These are phyloP conservation scores for Sherardia arvensis DNA, from an alignment of 257 asterid species.

Conservation along the genomic window DNA sequence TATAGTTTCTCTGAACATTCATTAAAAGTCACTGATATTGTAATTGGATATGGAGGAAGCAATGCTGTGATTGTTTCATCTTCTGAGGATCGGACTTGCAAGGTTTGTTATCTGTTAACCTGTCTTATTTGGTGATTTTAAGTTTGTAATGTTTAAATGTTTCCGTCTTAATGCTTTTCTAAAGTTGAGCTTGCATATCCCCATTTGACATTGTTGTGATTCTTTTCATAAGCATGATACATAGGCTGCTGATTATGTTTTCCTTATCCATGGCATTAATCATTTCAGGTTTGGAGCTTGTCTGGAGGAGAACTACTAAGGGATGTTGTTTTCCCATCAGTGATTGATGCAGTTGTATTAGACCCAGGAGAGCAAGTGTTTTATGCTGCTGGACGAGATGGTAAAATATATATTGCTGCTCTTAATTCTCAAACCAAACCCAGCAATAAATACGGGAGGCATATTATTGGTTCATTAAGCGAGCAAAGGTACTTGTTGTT, in stretches of 20 bases:
- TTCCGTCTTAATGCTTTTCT: neutral
- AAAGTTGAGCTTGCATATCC: neutral
- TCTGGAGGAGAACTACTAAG: constrained; percentile 55
- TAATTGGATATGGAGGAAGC: constrained; percentile 63
- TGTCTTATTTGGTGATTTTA: neutral
- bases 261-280: constrained; percentile 1
- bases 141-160: neutral
- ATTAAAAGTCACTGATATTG: constrained; percentile 67
- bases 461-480: constrained; percentile 58
- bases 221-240: neutral
- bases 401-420: constrained; percentile 72
- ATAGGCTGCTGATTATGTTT: neutral
- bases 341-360: constrained; percentile 69
- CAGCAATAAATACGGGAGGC: constrained; percentile 43
- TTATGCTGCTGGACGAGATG: constrained; percentile 96
- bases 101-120: constrained; percentile 34
- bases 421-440: constrained; percentile 47
- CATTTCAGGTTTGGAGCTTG: constrained; percentile 75
- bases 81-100: constrained; percentile 96
- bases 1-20: constrained; percentile 76
- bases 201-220: neutral
- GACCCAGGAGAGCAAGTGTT: constrained; percentile 76
- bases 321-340: constrained; percentile 65
- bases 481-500: constrained; percentile 56
- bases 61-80: constrained; percentile 77